Conservation (phyloP, 2,329 filamentous ascomycete species). For the Leptographium radiaticola region DNA sequence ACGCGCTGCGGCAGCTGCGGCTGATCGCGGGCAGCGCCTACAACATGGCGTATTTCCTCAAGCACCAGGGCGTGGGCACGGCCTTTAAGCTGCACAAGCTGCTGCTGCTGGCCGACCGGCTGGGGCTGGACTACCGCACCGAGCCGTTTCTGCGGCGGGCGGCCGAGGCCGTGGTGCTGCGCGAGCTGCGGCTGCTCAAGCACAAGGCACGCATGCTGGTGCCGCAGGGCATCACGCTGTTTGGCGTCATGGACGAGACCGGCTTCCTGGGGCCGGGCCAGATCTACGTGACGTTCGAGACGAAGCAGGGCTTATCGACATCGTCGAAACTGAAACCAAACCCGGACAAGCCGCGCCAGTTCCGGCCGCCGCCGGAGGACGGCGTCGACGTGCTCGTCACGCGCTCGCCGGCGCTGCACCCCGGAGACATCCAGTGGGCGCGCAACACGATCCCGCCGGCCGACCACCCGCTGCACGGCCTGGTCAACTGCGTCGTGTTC, state of each 20-base stretch:
- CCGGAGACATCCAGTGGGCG: slow-evolving; percentile 63
- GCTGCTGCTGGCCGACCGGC: slow-evolving; percentile 41
- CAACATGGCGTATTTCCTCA: slow-evolving; percentile 56
- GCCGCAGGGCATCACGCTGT: slow-evolving; percentile 57
- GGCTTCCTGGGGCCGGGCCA: slow-evolving; percentile 51
- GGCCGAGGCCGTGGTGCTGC: slow-evolving; percentile 57
- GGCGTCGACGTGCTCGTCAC: slow-evolving; percentile 48
- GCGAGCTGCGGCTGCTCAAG: slow-evolving; percentile 61
- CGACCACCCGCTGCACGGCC: slow-evolving; percentile 43
- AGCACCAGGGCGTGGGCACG: slow-evolving; percentile 46
- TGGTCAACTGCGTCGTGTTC: slow-evolving; percentile 69
- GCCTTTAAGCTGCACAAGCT: slow-evolving; percentile 47
- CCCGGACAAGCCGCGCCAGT: slow-evolving; percentile 8
- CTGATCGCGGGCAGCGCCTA: slow-evolving; percentile 40
- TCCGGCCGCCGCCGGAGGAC: slow-evolving; percentile 9
- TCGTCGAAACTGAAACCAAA: too few species aligned
- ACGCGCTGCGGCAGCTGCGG: slow-evolving; percentile 47
- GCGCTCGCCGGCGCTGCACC: slow-evolving; percentile 68
- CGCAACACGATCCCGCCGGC: slow-evolving; percentile 46
- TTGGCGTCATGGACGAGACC: slow-evolving; percentile 77
- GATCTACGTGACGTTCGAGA: slow-evolving; percentile 44
- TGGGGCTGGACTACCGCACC: slow-evolving; percentile 50
- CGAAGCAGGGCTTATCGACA: neutral
- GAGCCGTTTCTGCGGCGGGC: slow-evolving; percentile 59
- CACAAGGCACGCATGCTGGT: slow-evolving; percentile 67